Evolutionary conservation across 2,329 filamentous ascomycete genomes (phyloP), one percentile per base, ranked within the genome.

Genomic region (Apiospora pterosperma): DNA sequence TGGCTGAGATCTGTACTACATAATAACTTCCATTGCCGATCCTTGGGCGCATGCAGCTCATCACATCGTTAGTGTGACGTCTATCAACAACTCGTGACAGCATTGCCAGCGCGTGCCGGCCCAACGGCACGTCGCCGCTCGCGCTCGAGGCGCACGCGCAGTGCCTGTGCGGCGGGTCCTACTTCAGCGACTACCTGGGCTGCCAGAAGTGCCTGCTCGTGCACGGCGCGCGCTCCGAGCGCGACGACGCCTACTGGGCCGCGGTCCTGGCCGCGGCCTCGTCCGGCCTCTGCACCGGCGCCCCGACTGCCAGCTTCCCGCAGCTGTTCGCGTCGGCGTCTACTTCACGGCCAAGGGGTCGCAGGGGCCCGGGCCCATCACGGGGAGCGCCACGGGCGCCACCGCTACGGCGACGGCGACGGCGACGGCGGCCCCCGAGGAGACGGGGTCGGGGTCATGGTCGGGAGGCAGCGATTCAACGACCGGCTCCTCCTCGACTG

Each of bases 91-190:
- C 28, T 21, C 4, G 16, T n/a, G 28, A n/a, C 61, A 69, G 65
- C 62, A 75, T 77, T 61, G 74, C 76, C 65, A 60, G 65, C 0
- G 64, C 67, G n/a, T 78, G 76, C 68, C 62, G 63, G 36, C 71
- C 74, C 64, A 75, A 75, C 59, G 72, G 73, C 58, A 74, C 71
- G 2, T 68, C 74, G 2, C 39, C 74, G 5, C 68, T 73, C 21
- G 72, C 66, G 21, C 71, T 73, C 41, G 52, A 69, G 21, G 73
- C 74, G 0, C 71, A 75, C 68, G 73, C 74, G 16, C 66, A 76
- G 68, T 80, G 80, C 71, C 79, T 81, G 74, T 83, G 81, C 72
- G 71, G 70, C 11, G 77, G 80, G 41, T 76, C 74, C 64, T 81
- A 76, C 74, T 83, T 83, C 71, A 41, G 66, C 34, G 77, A 81